Percentiles rank a stretch among this genome's conserved stretches.
These are phyloP conservation scores for Lepraria neglecta DNA, from an alignment of 495 filamentous ascomycete species.

Conservation along the genomic window DNA sequence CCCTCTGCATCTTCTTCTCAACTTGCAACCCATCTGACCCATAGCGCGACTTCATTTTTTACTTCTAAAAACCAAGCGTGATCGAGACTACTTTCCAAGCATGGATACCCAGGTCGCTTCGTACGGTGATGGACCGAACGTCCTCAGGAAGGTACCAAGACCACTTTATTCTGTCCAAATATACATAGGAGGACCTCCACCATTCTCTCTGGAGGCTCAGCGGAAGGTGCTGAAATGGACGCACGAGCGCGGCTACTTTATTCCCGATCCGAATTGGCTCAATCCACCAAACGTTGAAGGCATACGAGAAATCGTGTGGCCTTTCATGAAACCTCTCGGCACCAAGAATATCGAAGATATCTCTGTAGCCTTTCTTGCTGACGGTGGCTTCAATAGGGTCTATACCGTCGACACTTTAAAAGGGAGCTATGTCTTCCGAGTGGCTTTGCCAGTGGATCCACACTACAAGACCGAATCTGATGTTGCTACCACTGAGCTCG, in stretches of 20 bases:
- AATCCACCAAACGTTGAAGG: background rate
- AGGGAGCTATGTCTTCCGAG: slow-evolving; percentile 39
- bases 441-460: slow-evolving; percentile 49
- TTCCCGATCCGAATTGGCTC: background rate
- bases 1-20: no score
- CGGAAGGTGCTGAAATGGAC: background rate
- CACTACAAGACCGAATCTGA: slow-evolving; percentile 47
- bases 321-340: background rate
- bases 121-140: no score
- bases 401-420: slow-evolving; percentile 14
- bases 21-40: no score
- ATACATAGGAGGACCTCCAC: no score
- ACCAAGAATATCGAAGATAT: background rate
- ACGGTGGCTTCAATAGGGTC: slow-evolving; percentile 26
- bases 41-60: no score
- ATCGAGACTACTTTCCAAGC: no score
- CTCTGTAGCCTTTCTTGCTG: slow-evolving; percentile 6
- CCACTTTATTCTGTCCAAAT: no score
- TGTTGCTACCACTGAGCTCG: slow-evolving; percentile 47
- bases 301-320: background rate
- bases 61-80: no score
- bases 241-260: background rate
- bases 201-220: background rate
- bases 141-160: no score
- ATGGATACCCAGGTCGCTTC: no score